Conservation (phyloP, 495 filamentous ascomycete species). For the Chaetomidium leptoderma region DNA sequence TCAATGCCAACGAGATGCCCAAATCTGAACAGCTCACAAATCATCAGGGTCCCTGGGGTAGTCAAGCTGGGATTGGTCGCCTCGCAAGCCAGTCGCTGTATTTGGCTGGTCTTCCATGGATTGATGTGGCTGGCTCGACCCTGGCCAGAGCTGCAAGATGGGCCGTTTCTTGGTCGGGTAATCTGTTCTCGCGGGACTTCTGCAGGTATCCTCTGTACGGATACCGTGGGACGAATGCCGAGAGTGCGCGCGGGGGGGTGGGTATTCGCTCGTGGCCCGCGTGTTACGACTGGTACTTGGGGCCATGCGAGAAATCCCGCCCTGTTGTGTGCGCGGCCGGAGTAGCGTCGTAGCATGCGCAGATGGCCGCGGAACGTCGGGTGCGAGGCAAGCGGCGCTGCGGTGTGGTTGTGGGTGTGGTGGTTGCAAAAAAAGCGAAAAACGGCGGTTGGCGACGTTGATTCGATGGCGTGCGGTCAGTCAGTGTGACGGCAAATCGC, state of each 20-base stretch:
- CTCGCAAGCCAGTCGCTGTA: slow-evolving; percentile 25
- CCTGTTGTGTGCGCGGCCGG: not conserved
- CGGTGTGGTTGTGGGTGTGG: not conserved
- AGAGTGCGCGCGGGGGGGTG: too few species aligned
- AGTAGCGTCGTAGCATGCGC: slow-evolving; percentile 26
- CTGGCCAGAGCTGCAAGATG: too few species aligned
- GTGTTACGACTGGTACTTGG: slow-evolving; percentile 32
- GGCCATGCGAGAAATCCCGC: not conserved
- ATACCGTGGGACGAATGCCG: slow-evolving; percentile 1
- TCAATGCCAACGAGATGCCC: not conserved
- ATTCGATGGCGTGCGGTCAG: slow-evolving; percentile 31
- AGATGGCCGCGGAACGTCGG: slow-evolving; percentile 15
- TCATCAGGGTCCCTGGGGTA: slow-evolving; percentile 12
- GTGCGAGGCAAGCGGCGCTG: not conserved
- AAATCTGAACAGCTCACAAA: slow-evolving; percentile 26
- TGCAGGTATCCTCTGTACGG: too few species aligned
- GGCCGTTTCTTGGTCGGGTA: not conserved
- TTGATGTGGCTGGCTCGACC: slow-evolving; percentile 23
- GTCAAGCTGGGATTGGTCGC: slow-evolving; percentile 30
- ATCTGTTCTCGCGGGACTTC: too few species aligned
- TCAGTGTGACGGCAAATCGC: slow-evolving; percentile 37
- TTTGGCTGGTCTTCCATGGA: not conserved
- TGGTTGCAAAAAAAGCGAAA: slow-evolving; percentile 18
- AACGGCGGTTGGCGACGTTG: slow-evolving; percentile 26
- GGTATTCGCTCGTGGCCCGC: slow-evolving; percentile 10